These are phyloP conservation scores for Sporothrix pallida DNA, from an alignment of 2,329 filamentous ascomycete genomes.

Conservation along the genomic window DNA sequence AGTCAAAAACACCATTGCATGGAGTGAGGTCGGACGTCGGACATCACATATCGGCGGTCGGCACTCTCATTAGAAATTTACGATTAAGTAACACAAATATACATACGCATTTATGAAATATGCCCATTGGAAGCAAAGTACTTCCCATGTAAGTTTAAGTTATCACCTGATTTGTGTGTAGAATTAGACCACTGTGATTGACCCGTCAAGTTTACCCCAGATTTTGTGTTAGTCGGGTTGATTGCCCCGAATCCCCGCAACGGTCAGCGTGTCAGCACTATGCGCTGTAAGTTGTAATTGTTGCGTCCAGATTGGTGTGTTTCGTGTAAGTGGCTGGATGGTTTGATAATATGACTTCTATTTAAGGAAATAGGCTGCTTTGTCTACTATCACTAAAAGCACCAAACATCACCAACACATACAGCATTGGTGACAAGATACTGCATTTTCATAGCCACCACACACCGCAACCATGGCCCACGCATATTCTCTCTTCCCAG, in stretches of 20 bases:
- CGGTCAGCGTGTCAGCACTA: neutral
- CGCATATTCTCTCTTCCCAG: conserved; percentile 37
- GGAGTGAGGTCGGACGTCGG: neutral
- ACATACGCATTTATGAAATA: neutral
- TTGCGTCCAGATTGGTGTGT: neutral
- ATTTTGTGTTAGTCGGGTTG: conserved; percentile 27
- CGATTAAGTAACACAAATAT: neutral
- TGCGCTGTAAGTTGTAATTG: neutral
- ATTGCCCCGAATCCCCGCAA: conserved; percentile 31
- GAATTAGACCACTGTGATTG: neutral
- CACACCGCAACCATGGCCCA: conserved; percentile 37
- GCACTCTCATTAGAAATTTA: neutral
- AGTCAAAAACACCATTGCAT: no score
- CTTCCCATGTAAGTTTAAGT: no score
- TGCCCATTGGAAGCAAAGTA: no score
- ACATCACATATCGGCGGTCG: neutral
- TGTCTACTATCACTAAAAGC: neutral
- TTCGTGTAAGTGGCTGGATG: conserved; percentile 4
- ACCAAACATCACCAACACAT: neutral
- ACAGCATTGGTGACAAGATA: neutral
- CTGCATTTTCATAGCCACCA: neutral
- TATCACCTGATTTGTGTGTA: no score
- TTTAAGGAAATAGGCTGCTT: conserved; percentile 9
- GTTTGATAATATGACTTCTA: neutral
- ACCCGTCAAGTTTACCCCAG: neutral